Conservation (phyloP, 225 moss, liverwort and hornwort genomes). For the Thuidium tamariscinum region DNA sequence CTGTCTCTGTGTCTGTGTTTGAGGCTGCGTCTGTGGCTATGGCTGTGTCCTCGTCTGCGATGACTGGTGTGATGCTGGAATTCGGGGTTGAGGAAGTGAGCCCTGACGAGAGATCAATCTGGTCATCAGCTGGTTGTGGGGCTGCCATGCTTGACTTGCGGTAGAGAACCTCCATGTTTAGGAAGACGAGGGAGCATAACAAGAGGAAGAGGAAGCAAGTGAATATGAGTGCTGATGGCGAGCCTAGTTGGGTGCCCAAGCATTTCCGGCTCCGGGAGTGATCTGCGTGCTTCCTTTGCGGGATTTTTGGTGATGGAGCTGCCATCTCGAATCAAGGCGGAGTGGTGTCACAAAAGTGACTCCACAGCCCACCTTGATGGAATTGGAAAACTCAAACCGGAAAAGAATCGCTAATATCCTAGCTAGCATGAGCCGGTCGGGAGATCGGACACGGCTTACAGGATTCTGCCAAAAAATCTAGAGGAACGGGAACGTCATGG, state of each 20-base stretch:
- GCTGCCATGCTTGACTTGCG: neutral
- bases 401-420: neutral
- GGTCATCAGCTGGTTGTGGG: neutral
- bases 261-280: neutral
- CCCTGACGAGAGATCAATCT: neutral
- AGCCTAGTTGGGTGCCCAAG: neutral
- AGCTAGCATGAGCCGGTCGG: neutral
- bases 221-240: neutral
- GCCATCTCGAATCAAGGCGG: neutral
- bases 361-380: neutral
- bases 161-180: constrained; percentile 12
- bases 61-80: neutral
- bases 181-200: constrained; percentile 13
- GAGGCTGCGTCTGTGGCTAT: neutral
- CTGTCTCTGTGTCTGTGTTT: neutral
- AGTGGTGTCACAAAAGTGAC: neutral
- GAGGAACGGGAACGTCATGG: neutral
- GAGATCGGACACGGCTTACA: neutral
- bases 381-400: neutral
- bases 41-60: neutral
- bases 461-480: neutral
- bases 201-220: neutral
- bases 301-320: neutral
- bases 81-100: neutral
- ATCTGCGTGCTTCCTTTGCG: neutral